Conservation (phyloP, 2,329 filamentous ascomycete genomes). For the Pestalotiopsis sp. region DNA sequence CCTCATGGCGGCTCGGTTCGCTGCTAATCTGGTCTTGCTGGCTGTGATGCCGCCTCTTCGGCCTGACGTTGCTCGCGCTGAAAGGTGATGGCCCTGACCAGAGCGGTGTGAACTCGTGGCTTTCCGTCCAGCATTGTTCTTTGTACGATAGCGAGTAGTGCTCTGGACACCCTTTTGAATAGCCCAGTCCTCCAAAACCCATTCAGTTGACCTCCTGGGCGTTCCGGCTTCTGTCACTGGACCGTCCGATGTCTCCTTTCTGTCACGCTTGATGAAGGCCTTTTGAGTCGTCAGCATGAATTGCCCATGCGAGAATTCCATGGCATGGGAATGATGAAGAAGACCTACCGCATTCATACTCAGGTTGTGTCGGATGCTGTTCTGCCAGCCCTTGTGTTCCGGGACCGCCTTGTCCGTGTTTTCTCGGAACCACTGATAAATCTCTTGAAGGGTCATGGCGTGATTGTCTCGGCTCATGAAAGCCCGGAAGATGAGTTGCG, state of each 20-base stretch:
- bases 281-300: slow-evolving; percentile 16
- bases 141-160: slow-evolving; percentile 75
- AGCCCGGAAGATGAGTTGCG: slow-evolving; percentile 77
- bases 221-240: slow-evolving; percentile 45
- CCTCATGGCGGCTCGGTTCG: slow-evolving; percentile 16
- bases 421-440: slow-evolving; percentile 87
- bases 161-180: slow-evolving; percentile 75
- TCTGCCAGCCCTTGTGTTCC: slow-evolving; percentile 81
- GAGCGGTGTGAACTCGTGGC: slow-evolving; percentile 10
- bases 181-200: slow-evolving; percentile 75
- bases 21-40: slow-evolving; percentile 26
- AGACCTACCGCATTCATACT: slow-evolving; percentile 90
- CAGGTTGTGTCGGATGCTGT: slow-evolving; percentile 92
- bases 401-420: slow-evolving; percentile 77
- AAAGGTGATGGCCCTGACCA: slow-evolving; percentile 16
- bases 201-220: slow-evolving; percentile 71
- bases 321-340: background rate
- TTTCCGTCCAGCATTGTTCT: slow-evolving; percentile 40
- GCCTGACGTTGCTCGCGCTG: slow-evolving; percentile 27
- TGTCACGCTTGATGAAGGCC: slow-evolving; percentile 46
- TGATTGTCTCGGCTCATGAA: slow-evolving; percentile 68
- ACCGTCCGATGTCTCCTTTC: slow-evolving; percentile 43
- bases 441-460: slow-evolving; percentile 79
- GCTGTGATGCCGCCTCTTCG: slow-evolving; percentile 30
- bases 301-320: background rate